Conservation (phyloP, 306 rosid genomes). For the Hippophae tibetana region DNA sequence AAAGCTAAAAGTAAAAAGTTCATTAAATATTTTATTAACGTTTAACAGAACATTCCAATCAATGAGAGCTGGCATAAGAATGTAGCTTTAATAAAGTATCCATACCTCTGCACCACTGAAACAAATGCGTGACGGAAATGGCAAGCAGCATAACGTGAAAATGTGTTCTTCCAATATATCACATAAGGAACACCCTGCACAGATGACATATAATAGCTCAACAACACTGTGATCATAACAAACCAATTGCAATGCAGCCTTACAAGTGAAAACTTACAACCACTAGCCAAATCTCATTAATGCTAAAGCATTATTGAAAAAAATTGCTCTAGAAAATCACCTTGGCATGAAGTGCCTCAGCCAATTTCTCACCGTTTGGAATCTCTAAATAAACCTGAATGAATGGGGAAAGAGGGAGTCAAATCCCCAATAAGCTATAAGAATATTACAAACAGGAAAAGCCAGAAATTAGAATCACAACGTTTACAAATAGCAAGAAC, state of each 20-base stretch:
- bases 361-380: constrained; percentile 64
- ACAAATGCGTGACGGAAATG: constrained; percentile 80
- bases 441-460: no score
- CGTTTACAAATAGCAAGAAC: no score
- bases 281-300: constrained; percentile 9
- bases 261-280: constrained; percentile 6
- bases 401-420: constrained; percentile 16
- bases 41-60: not conserved
- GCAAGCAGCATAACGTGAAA: constrained; percentile 74
- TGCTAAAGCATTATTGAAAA: constrained; percentile 5
- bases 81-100: constrained; percentile 6
- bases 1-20: no score
- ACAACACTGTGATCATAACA: not conserved
- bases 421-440: constrained; percentile 9
- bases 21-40: not conserved
- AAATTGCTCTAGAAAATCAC: constrained; percentile 31
- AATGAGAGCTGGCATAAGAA: not conserved
- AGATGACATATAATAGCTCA: constrained; percentile 21
- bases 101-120: constrained; percentile 86
- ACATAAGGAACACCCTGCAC: constrained; percentile 90
- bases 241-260: not conserved
- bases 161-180: constrained; percentile 66
- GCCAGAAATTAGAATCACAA: no score
- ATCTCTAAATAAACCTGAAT: constrained; percentile 84
- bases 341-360: constrained; percentile 67